These are phyloP conservation scores for Calonectria naviculata DNA, from an alignment of 2,329 filamentous ascomycete species.

Conservation along the genomic window DNA sequence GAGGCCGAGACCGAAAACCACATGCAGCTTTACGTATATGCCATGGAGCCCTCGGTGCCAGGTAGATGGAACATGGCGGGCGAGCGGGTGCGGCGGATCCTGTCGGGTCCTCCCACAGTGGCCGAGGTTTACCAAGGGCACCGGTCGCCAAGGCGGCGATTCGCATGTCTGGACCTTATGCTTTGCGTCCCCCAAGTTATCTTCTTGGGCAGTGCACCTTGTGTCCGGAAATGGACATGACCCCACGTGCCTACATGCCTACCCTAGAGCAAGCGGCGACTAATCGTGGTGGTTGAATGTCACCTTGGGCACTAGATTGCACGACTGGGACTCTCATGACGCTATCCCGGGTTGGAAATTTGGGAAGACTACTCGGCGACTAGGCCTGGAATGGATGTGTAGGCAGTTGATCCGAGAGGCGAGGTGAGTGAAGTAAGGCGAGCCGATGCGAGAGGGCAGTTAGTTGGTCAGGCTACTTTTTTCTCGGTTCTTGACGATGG, in stretches of 20 bases:
- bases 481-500: not conserved
- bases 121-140: slow-evolving; percentile 22
- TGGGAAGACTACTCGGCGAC: not conserved
- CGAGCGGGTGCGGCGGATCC: slow-evolving; percentile 39
- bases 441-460: not conserved
- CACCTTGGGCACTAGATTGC: not conserved
- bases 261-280: not conserved
- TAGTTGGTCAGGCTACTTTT: slow-evolving; percentile 15
- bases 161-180: slow-evolving; percentile 16
- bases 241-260: slow-evolving; percentile 1
- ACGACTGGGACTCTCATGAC: not conserved
- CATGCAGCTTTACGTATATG: not conserved
- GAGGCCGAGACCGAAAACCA: slow-evolving; percentile 4
- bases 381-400: not conserved
- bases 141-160: slow-evolving; percentile 6
- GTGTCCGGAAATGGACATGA: slow-evolving; percentile 4
- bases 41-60: not conserved
- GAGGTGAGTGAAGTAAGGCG: slow-evolving; percentile 5
- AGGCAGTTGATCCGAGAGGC: not conserved
- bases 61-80: slow-evolving; percentile 21
- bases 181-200: slow-evolving; percentile 8
- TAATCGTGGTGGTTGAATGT: not conserved
- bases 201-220: not conserved
- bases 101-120: slow-evolving; percentile 25
- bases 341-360: not conserved